Percentiles rank a stretch among this genome's conserved stretches.
Conservation (phyloP, 73 alveolate species). For the Tetrahymena borealis region DNA sequence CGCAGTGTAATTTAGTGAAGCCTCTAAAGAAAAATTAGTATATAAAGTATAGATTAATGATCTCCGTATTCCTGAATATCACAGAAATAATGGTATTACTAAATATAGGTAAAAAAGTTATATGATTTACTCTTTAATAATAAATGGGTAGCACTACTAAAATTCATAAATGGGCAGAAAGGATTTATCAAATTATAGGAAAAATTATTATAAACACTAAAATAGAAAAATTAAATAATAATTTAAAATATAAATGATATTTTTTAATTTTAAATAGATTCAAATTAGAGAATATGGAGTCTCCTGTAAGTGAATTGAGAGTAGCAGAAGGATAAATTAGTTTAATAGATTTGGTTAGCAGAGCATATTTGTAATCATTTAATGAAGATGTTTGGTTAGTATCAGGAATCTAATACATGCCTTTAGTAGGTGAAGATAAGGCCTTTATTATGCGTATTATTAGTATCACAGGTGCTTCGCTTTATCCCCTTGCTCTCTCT, state of each 20-base stretch:
- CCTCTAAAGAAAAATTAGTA: slow-evolving; percentile 51
- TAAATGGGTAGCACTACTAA: no score
- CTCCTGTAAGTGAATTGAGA: slow-evolving; percentile 12
- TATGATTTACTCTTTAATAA: slow-evolving; percentile 8
- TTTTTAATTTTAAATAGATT: slow-evolving; percentile 53
- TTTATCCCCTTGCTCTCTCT: slow-evolving; percentile 82
- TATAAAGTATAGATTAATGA: slow-evolving; percentile 85
- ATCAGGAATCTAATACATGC: slow-evolving; percentile 88
- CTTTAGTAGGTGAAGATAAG: slow-evolving; percentile 75
- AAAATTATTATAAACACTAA: neutral
- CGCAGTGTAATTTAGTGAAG: slow-evolving; percentile 67
- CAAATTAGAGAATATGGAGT: slow-evolving; percentile 36
- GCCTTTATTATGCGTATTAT: slow-evolving; percentile 72
- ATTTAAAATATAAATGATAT: slow-evolving; percentile 43
- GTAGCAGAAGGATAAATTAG: slow-evolving; percentile 68
- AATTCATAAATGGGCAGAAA: no score
- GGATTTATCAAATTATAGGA: no score
- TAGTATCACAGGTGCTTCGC: slow-evolving; percentile 69
- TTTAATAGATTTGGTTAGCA: slow-evolving; percentile 64
- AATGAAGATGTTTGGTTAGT: slow-evolving; percentile 71
- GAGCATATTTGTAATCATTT: slow-evolving; percentile 77
- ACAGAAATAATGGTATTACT: slow-evolving; percentile 90
- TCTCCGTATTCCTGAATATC: slow-evolving; percentile 80
- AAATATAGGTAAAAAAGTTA: slow-evolving; percentile 51
- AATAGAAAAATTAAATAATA: neutral